Percentiles rank a stretch among this genome's conserved stretches.
phyloP scores from a whole-genome alignment of 352 stramenopile species.

The Hyaloperonospora brassicae region DNA sequence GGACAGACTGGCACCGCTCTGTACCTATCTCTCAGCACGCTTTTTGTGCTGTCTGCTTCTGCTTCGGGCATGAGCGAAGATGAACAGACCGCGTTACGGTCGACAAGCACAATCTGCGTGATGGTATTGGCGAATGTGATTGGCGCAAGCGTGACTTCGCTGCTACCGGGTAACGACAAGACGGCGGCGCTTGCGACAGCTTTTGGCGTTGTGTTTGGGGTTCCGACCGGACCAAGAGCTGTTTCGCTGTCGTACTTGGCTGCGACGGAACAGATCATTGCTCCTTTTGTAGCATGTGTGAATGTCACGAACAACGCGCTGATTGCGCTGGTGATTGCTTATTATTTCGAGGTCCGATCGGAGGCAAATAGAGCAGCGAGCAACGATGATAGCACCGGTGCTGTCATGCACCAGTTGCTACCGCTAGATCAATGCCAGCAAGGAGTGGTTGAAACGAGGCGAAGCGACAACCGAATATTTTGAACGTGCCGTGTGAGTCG shows the following conservation, averaged over 20 bases:
- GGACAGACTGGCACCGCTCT: no score
- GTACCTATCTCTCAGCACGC: no score
- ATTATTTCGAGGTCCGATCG: conserved; percentile 36
- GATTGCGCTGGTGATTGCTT: conserved; percentile 41
- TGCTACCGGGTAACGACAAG: no score
- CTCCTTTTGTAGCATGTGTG: conserved; percentile 40
- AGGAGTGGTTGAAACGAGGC: conserved; percentile 10
- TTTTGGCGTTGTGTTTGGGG: conserved; percentile 39
- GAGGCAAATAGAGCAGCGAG: conserved; percentile 14
- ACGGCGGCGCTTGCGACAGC: conserved; percentile 35
- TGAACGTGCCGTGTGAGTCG: conserved; percentile 8
- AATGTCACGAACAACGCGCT: conserved; percentile 50
- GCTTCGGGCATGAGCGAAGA: no score
- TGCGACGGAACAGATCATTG: conserved; percentile 47
- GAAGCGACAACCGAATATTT: conserved; percentile 22
- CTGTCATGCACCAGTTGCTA: conserved; percentile 2
- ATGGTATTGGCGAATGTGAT: no score
- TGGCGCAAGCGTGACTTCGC: no score
- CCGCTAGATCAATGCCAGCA: conserved; percentile 11
- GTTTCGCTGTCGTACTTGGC: conserved; percentile 35
- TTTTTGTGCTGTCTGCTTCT: no score
- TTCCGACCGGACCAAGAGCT: conserved; percentile 18
- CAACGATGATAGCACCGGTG: not conserved
- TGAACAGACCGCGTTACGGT: no score
- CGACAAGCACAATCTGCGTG: no score